These are phyloP conservation scores for Entophlyctis luteolus DNA, from an alignment of 192 early-diverging fungal genomes.

Conservation along the genomic window DNA sequence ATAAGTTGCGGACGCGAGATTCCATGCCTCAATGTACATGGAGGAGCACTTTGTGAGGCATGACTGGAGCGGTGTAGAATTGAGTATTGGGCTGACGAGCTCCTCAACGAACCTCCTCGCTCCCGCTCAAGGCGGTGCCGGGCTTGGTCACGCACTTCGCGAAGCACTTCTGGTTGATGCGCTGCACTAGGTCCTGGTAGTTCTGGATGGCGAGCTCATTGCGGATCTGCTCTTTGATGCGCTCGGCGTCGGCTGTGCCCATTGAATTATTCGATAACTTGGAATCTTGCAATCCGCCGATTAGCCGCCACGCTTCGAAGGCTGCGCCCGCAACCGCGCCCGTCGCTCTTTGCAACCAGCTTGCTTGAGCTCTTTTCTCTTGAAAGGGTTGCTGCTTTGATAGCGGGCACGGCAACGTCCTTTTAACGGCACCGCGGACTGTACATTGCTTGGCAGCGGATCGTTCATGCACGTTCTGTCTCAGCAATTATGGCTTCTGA, in stretches of 20 bases:
- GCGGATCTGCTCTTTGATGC: conserved; percentile 74
- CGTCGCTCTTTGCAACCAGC: no score
- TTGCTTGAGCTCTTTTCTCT: no score
- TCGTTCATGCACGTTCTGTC: no score
- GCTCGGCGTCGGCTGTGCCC: conserved; percentile 52
- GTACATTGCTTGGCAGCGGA: no score
- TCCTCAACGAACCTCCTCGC: conserved; percentile 61
- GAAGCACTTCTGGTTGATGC: conserved; percentile 89
- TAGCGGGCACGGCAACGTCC: no score
- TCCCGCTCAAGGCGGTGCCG: conserved; percentile 59
- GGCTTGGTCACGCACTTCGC: conserved; percentile 75
- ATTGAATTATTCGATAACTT: no score
- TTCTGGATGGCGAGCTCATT: conserved; percentile 76
- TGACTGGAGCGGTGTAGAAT: conserved; percentile 30
- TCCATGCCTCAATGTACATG: conserved; percentile 87
- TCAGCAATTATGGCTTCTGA: no score
- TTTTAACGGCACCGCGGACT: no score
- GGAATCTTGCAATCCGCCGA: no score
- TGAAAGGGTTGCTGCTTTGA: no score
- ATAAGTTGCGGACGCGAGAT: conserved; percentile 72
- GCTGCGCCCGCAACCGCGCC: no score
- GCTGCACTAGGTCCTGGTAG: conserved; percentile 46
- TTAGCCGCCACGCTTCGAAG: no score
- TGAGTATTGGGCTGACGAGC: background rate
- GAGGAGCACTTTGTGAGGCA: conserved; percentile 80